Percentiles rank a stretch among this genome's conserved stretches.
These are phyloP conservation scores for Diaporthe ampelina DNA, from an alignment of 2,329 filamentous ascomycete genomes.

Conservation along the genomic window DNA sequence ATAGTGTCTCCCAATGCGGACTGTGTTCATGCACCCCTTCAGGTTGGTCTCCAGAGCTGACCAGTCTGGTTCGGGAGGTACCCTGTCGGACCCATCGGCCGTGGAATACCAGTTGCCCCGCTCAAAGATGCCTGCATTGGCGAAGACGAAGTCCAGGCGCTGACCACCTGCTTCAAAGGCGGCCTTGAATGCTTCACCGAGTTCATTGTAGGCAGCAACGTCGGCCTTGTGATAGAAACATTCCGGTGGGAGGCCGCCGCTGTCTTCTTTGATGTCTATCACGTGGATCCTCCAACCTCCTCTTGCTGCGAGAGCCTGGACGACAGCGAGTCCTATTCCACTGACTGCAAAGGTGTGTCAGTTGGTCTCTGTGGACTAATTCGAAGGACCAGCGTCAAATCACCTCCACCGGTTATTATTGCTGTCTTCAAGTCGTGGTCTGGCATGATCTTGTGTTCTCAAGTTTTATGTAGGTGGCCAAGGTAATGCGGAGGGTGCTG, in stretches of 20 bases:
- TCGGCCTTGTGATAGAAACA: constrained; percentile 54
- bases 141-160: constrained; percentile 62
- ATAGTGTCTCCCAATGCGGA: constrained; percentile 35
- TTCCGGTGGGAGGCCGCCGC: constrained; percentile 48
- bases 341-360: constrained; percentile 49
- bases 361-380: too few species aligned
- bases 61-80: constrained; percentile 29
- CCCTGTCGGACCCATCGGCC: not conserved
- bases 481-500: not conserved
- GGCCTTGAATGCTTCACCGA: constrained; percentile 51
- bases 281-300: constrained; percentile 56
- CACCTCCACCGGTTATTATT: constrained; percentile 9
- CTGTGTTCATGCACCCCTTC: constrained; percentile 36
- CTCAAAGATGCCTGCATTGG: constrained; percentile 62
- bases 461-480: too few species aligned
- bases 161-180: constrained; percentile 48
- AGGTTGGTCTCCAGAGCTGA: constrained; percentile 37
- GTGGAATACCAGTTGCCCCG: constrained; percentile 54
- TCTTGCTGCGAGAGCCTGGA: constrained; percentile 52
- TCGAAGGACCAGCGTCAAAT: not conserved
- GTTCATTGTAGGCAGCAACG: constrained; percentile 50
- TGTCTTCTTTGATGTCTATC: constrained; percentile 54
- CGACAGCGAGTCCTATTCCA: constrained; percentile 59
- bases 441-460: not conserved
- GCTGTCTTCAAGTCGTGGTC: not conserved